Evolutionary conservation across 2,329 filamentous ascomycete genomes (phyloP).

Genomic region (Sphaerulina populicola): DNA sequence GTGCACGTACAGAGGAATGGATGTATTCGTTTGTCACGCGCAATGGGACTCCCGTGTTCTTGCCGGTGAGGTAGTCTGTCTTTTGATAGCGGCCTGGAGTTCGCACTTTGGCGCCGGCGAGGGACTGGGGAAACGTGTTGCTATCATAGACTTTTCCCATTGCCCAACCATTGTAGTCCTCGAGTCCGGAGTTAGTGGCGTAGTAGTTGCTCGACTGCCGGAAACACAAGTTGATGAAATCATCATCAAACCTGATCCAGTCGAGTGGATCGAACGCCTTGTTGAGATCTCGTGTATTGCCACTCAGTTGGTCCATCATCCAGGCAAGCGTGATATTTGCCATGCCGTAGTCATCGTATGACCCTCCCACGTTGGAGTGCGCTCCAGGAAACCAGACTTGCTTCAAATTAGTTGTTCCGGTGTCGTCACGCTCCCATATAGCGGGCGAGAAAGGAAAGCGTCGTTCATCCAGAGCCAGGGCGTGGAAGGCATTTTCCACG

Average conservation of each 20-base stretch:
- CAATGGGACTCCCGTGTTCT: constrained; percentile 20
- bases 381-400: constrained; percentile 51
- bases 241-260: constrained; percentile 33
- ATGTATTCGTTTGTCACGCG: constrained; percentile 31
- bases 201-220: constrained; percentile 24
- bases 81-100: constrained; percentile 29
- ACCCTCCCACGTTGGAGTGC: constrained; percentile 48
- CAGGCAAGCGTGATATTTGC: constrained; percentile 36
- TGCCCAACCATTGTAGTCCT: constrained; percentile 26
- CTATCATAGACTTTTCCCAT: constrained; percentile 32
- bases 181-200: constrained; percentile 10
- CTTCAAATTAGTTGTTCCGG: constrained; percentile 34
- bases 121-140: constrained; percentile 30
- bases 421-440: constrained; percentile 37
- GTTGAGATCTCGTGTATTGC: constrained; percentile 23
- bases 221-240: constrained; percentile 28
- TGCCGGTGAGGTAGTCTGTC: constrained; percentile 26
- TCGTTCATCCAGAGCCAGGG: constrained; percentile 48
- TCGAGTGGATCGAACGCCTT: constrained; percentile 24
- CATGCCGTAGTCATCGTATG: constrained; percentile 32
- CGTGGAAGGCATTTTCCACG: constrained; percentile 50
- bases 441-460: constrained; percentile 46
- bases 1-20: constrained; percentile 31
- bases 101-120: constrained; percentile 26
- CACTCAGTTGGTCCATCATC: constrained; percentile 38